Conservation (phyloP, 2,329 filamentous ascomycete species). For the Claviceps spartinae region DNA sequence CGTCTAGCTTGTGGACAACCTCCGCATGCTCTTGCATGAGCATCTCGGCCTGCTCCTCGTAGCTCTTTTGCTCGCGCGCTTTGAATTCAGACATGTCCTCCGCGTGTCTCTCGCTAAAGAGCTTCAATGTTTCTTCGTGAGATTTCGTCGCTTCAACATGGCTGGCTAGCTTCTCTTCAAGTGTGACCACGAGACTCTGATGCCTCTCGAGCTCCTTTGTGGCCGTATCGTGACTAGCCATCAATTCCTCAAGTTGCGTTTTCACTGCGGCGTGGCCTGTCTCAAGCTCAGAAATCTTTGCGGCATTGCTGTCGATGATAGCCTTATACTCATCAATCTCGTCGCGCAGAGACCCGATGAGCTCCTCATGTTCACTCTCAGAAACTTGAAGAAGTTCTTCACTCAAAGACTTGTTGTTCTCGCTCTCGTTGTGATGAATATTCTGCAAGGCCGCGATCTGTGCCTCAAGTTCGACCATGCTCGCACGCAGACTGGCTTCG, state of each 20-base stretch:
- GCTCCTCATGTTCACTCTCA: constrained; percentile 41
- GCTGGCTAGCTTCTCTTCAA: constrained; percentile 45
- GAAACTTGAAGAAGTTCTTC: constrained; percentile 32
- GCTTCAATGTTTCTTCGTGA: constrained; percentile 37
- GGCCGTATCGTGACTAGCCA: constrained; percentile 42
- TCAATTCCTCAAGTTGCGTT: constrained; percentile 53
- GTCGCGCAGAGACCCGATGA: constrained; percentile 48
- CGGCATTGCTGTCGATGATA: constrained; percentile 53
- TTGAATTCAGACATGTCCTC: constrained; percentile 37
- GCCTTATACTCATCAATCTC: constrained; percentile 74
- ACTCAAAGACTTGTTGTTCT: constrained; percentile 26
- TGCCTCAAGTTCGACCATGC: constrained; percentile 58
- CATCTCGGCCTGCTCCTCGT: constrained; percentile 42
- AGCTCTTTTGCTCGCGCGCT: constrained; percentile 36
- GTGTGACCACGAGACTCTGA: constrained; percentile 33
- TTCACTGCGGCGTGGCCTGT: constrained; percentile 53
- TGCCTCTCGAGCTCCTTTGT: constrained; percentile 30
- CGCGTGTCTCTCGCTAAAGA: constrained; percentile 35
- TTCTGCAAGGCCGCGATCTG: constrained; percentile 38
- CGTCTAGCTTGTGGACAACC: constrained; percentile 40
- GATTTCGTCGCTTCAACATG: constrained; percentile 45
- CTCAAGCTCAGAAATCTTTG: constrained; percentile 63
- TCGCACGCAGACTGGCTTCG: constrained; percentile 58
- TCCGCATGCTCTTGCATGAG: constrained; percentile 49
- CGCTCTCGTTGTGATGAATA: constrained; percentile 21